Conservation (phyloP, 257 asterid species). For the Voacanga thouarsii region DNA sequence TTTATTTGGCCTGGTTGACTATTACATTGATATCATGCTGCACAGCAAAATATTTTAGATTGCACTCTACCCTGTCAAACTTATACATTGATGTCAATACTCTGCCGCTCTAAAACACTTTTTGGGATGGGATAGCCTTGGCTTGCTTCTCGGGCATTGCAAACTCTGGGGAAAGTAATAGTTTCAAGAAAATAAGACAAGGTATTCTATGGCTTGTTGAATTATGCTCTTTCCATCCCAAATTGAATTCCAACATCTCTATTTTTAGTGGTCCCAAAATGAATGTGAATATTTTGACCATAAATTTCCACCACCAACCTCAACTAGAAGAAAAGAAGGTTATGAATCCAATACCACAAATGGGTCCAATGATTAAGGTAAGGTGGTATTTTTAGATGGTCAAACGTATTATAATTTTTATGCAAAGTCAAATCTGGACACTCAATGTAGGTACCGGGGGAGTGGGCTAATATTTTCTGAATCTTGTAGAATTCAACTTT, state of each 20-base stretch:
- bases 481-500: not conserved
- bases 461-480: not conserved
- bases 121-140: not conserved
- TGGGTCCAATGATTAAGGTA: not conserved
- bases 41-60: not conserved
- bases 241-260: not conserved
- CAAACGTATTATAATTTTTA: not conserved
- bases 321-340: not conserved
- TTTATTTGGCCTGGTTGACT: not conserved
- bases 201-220: not conserved
- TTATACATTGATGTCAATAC: not conserved
- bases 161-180: not conserved
- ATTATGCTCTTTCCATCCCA: not conserved
- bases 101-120: not conserved
- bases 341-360: not conserved
- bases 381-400: not conserved
- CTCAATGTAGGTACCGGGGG: not conserved
- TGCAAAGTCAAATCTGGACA: not conserved
- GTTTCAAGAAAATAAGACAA: not conserved
- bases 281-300: not conserved
- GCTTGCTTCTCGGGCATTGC: not conserved
- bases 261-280: not conserved
- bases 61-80: not conserved
- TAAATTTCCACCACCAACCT: not conserved
- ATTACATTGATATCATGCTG: not conserved